Evolutionary conservation across 2,329 filamentous ascomycete species (phyloP).

Genomic region (Aspergillus sp.): DNA sequence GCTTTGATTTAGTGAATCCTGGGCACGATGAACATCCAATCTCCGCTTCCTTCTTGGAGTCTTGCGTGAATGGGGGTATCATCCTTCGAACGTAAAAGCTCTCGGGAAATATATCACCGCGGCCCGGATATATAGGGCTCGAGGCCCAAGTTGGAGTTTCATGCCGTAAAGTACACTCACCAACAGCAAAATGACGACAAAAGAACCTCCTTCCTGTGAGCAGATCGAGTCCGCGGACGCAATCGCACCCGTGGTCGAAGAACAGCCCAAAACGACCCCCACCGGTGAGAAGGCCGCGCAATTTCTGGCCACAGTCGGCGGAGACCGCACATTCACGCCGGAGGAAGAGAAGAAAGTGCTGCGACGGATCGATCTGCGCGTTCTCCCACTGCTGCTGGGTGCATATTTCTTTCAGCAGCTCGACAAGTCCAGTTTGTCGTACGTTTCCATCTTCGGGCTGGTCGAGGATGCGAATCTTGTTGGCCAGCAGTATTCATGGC

Average conservation of each 20-base stretch:
- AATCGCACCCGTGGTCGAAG: slow-evolving; percentile 10
- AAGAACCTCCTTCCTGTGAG: background rate
- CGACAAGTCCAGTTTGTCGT: slow-evolving; percentile 41
- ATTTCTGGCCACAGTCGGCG: slow-evolving; percentile 12
- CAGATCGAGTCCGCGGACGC: slow-evolving; percentile 1
- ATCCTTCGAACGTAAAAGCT: too few relatives aligned
- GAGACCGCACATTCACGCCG: slow-evolving; percentile 40
- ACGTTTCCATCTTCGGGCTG: slow-evolving; percentile 40
- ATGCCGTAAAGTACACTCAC: background rate
- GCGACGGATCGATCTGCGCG: slow-evolving; percentile 47
- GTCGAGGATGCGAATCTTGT: slow-evolving; percentile 48
- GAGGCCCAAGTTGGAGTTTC: background rate
- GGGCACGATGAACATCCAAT: background rate
- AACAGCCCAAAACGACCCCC: background rate
- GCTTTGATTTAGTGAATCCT: background rate
- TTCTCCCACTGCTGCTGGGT: slow-evolving; percentile 53
- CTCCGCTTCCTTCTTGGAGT: background rate
- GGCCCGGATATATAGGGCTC: background rate
- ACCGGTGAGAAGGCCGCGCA: slow-evolving; percentile 11
- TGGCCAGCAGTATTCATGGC: slow-evolving; percentile 57
- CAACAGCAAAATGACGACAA: background rate
- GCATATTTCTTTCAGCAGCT: slow-evolving; percentile 62
- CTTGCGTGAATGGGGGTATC: too few relatives aligned
- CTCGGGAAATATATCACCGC: background rate
- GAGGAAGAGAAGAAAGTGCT: slow-evolving; percentile 47